Conservation (phyloP, 768 basidiomycete species). For the Pleurotus pulmonarius region DNA sequence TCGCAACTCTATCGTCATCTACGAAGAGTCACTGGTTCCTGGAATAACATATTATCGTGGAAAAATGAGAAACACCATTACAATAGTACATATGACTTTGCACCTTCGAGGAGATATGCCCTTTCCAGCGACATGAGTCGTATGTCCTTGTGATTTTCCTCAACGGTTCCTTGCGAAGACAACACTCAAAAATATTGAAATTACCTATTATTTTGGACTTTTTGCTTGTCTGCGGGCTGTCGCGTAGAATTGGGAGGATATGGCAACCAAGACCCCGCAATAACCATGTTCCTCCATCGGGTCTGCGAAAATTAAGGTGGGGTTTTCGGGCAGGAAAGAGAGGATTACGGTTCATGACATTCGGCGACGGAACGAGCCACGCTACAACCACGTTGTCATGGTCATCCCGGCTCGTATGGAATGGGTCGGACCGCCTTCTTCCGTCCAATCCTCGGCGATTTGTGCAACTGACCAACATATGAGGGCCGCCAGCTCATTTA, state of each 20-base stretch:
- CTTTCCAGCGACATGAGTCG: neutral
- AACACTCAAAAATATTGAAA: neutral
- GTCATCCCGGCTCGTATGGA: slow-evolving; percentile 3
- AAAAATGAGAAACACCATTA: neutral
- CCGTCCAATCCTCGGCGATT: neutral
- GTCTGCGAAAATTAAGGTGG: neutral
- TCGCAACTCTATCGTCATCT: slow-evolving; percentile 6
- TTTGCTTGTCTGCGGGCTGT: neutral
- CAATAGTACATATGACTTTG: neutral
- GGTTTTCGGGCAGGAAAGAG: neutral
- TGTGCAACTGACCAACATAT: neutral
- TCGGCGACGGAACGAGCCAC: slow-evolving; percentile 3
- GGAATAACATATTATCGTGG: neutral
- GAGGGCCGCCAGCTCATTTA: neutral
- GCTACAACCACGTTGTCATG: slow-evolving; percentile 6
- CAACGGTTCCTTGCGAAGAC: neutral
- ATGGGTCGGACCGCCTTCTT: neutral
- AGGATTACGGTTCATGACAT: neutral
- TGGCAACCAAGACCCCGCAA: neutral
- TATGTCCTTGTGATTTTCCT: neutral
- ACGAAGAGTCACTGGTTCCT: neutral
- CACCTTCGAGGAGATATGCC: neutral
- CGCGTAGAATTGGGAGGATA: neutral
- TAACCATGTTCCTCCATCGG: neutral
- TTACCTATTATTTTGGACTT: neutral